Conservation (phyloP, 176 grass and related monocot genomes). For the Tillandsia fasciculata region DNA sequence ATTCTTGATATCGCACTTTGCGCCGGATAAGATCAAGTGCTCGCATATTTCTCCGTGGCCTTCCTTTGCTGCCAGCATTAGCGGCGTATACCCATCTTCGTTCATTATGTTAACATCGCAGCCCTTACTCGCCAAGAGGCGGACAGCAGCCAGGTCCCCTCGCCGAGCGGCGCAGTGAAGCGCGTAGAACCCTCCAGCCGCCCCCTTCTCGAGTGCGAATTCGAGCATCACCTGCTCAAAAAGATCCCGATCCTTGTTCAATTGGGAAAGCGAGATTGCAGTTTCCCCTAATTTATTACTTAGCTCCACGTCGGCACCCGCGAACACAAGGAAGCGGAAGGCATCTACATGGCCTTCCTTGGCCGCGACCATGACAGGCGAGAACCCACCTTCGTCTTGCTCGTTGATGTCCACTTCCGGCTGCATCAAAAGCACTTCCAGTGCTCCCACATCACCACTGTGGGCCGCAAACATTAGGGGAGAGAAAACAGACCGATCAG, state of each 20-base stretch:
- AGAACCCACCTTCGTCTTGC: constrained; percentile 51
- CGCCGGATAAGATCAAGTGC: constrained; percentile 58
- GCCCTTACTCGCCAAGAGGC: constrained; percentile 41
- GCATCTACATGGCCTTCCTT: constrained; percentile 59
- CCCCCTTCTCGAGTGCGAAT: constrained; percentile 81
- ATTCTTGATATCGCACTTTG: constrained; percentile 38
- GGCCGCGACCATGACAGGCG: constrained; percentile 52
- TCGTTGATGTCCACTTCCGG: constrained; percentile 49
- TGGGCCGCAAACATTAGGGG: constrained; percentile 40
- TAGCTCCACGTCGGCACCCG: constrained; percentile 60
- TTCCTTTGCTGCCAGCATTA: constrained; percentile 84
- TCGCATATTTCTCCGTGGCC: constrained; percentile 59
- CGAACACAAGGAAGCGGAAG: constrained; percentile 66
- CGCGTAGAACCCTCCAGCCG: constrained; percentile 59
- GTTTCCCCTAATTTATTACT: constrained; percentile 47
- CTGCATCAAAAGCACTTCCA: constrained; percentile 49
- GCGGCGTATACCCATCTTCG: constrained; percentile 68
- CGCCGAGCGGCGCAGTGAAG: constrained; percentile 70
- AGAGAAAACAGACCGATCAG: constrained; percentile 52
- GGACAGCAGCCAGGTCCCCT: constrained; percentile 43
- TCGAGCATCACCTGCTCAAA: constrained; percentile 98
- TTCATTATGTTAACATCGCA: constrained; percentile 65
- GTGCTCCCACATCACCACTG: constrained; percentile 36
- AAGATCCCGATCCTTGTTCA: constrained; percentile 66
- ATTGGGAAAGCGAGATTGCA: constrained; percentile 43